Base-by-base conservation (phyloP, 495 filamentous ascomycete genomes). In the Talaromyces proteolyticus region DNA sequence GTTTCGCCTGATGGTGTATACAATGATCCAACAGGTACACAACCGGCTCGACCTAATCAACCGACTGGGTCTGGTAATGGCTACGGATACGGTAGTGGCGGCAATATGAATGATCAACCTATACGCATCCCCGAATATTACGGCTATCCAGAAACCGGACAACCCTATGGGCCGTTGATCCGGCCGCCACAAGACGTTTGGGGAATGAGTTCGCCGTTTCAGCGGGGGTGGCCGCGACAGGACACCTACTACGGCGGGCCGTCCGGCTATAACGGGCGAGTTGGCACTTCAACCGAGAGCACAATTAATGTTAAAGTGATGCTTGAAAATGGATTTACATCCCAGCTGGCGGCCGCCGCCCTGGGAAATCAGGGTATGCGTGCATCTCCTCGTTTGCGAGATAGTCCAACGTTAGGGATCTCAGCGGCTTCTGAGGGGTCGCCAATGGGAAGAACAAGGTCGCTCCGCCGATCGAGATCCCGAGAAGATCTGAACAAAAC, bases 1-100 rank as follows among this genome's bases (percentile, higher is more conserved):
- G 38, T 49, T 14, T 51, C 49, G 4, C 49, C 49, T 34, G 49
- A 51, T 10, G 49, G 49, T 20, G 49, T 51, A 16, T 44, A 43
- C 22, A 51, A 51, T 19, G 42, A 36, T 22, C 49, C 49, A 25
- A 43, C 2, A 12, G 42, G 42, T 16, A 21, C 49, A 17, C 39
- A 44, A 42, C 49, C 40, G 12, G 16, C 39, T 3, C 41, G 18
- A 3, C 26, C 47, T 22, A 21, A 29, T 3, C 16, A n/a, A 19
- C 39, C 47, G 19, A 18, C 47, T 1, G 37, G n/a, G n/a, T n/a
- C n/a, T n/a, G n/a, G n/a, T n/a, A n/a, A n/a, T n/a, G n/a, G n/a
- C n/a, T n/a, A n/a, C n/a, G n/a, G n/a, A n/a, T n/a, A 41, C 20
- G 42, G 23, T 14, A 34, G 20, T 51, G 25, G 18, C 17, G 21